A percentile compares a stretch with the other conserved stretches of the same genome.
These are phyloP conservation scores for Microsporum canis DNA, from an alignment of 2,329 filamentous ascomycete genomes.

Conservation along the genomic window DNA sequence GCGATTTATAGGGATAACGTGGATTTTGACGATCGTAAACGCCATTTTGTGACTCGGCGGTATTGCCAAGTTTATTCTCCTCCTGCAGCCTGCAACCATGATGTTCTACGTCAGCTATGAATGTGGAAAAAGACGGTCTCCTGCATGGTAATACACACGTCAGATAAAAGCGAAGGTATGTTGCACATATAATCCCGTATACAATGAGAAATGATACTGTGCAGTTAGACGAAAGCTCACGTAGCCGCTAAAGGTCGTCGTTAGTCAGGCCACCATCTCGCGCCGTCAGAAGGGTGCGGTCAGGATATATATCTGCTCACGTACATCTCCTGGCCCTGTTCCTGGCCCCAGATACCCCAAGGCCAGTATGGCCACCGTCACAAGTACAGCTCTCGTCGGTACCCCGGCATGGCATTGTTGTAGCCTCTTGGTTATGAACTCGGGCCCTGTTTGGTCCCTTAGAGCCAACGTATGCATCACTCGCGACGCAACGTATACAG, in stretches of 20 bases:
- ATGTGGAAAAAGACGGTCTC: background rate
- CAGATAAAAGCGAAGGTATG: slow-evolving; percentile 26
- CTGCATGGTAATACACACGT: slow-evolving; percentile 19
- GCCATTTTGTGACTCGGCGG: slow-evolving; percentile 21
- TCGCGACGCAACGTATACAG: slow-evolving; percentile 33
- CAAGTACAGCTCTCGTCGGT: slow-evolving; percentile 30
- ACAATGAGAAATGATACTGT: slow-evolving; percentile 32
- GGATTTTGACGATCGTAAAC: slow-evolving; percentile 16
- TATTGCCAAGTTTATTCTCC: slow-evolving; percentile 29
- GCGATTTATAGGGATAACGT: slow-evolving; percentile 21
- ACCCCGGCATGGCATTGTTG: slow-evolving; percentile 30
- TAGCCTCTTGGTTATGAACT: slow-evolving; percentile 31
- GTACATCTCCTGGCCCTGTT: slow-evolving; percentile 26
- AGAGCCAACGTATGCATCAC: slow-evolving; percentile 35
- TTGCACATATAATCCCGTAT: slow-evolving; percentile 32
- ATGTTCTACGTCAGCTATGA: background rate
- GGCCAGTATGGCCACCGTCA: slow-evolving; percentile 28
- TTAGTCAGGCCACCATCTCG: background rate
- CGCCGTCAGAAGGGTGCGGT: background rate
- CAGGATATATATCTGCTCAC: slow-evolving; percentile 5
- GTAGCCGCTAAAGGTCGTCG: slow-evolving; percentile 20
- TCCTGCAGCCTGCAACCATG: slow-evolving; percentile 26
- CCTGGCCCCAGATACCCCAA: slow-evolving; percentile 31
- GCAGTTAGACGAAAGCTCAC: slow-evolving; percentile 29
- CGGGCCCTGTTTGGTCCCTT: slow-evolving; percentile 29